These are phyloP conservation scores for Torrubiella hemipterigena DNA, from an alignment of 2,329 filamentous ascomycete species.

Conservation along the genomic window DNA sequence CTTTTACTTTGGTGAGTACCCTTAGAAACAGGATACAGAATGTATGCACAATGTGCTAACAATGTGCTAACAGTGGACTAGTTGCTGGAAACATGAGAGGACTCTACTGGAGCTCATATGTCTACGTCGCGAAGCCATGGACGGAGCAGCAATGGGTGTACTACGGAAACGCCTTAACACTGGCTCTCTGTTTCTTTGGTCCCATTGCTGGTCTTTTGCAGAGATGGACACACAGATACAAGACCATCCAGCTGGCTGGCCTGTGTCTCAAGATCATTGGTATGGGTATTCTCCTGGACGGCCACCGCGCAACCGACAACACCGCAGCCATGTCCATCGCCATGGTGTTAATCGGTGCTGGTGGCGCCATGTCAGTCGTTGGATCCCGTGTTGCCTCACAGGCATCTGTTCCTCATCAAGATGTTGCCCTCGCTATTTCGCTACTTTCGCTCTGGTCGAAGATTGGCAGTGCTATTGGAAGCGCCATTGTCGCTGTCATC, in stretches of 20 bases:
- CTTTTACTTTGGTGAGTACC: slow-evolving; percentile 15
- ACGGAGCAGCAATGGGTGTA: slow-evolving; percentile 24
- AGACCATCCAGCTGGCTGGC: slow-evolving; percentile 22
- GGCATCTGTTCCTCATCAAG: slow-evolving; percentile 25
- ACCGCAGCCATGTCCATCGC: slow-evolving; percentile 20
- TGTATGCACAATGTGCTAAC: too few relatives aligned
- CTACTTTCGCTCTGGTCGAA: slow-evolving; percentile 23
- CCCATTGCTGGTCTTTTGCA: slow-evolving; percentile 19
- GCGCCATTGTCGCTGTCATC: slow-evolving; percentile 12
- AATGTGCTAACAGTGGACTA: too few relatives aligned
- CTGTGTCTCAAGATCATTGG: slow-evolving; percentile 22
- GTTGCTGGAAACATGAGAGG: slow-evolving; percentile 19
- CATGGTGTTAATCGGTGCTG: slow-evolving; percentile 21
- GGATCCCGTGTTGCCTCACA: slow-evolving; percentile 23
- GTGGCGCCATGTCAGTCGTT: slow-evolving; percentile 22
- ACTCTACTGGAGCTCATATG: slow-evolving; percentile 18
- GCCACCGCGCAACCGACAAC: slow-evolving; percentile 17
- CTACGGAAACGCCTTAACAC: slow-evolving; percentile 20
- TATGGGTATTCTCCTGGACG: slow-evolving; percentile 20
- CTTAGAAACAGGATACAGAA: too few relatives aligned
- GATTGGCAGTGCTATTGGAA: slow-evolving; percentile 22
- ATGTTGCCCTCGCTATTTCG: slow-evolving; percentile 21
- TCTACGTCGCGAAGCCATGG: slow-evolving; percentile 19
- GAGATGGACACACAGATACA: slow-evolving; percentile 23
- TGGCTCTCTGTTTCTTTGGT: slow-evolving; percentile 21